Percentiles rank a stretch among this genome's conserved stretches.
These are phyloP conservation scores for Clarireedia homoeocarpa DNA, from an alignment of 2,329 filamentous ascomycete genomes.

Conservation along the genomic window DNA sequence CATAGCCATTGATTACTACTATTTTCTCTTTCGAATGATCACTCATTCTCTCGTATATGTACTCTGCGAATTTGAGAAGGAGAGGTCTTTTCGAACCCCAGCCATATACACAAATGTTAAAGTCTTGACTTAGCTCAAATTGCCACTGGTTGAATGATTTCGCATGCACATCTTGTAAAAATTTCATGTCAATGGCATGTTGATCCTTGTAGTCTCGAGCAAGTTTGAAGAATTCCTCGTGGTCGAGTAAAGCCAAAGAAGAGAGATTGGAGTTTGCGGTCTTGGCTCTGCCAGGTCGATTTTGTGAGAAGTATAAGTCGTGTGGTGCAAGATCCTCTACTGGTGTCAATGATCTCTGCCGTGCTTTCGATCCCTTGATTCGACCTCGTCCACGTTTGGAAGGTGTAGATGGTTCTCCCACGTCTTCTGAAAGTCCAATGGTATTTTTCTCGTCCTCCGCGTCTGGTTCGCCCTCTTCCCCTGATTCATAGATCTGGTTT, in stretches of 20 bases:
- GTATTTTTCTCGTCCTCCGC: slow-evolving; percentile 29
- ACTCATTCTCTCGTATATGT: slow-evolving; percentile 45
- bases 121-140: slow-evolving; percentile 81
- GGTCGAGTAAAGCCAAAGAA: slow-evolving; percentile 68
- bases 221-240: slow-evolving; percentile 82
- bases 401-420: slow-evolving; percentile 36
- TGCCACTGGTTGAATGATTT: slow-evolving; percentile 85
- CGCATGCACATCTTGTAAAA: slow-evolving; percentile 66
- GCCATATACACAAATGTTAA: slow-evolving; percentile 86
- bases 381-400: slow-evolving; percentile 43
- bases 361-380: slow-evolving; percentile 39
- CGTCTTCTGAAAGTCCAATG: slow-evolving; percentile 27
- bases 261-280: slow-evolving; percentile 82
- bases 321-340: slow-evolving; percentile 77
- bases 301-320: slow-evolving; percentile 91
- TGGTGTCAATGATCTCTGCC: slow-evolving; percentile 43
- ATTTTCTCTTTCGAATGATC: slow-evolving; percentile 42
- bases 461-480: slow-evolving; percentile 38
- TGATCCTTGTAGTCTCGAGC: slow-evolving; percentile 55
- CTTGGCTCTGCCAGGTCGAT: slow-evolving; percentile 70
- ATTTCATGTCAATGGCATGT: slow-evolving; percentile 61
- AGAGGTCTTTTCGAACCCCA: slow-evolving; percentile 82
- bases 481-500: slow-evolving; percentile 56
- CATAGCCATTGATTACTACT: slow-evolving; percentile 82
- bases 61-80: slow-evolving; percentile 65